Percentiles rank a stretch among this genome's conserved stretches.
Conservation (phyloP, 495 filamentous ascomycete genomes). For the Neurospora terricola region DNA sequence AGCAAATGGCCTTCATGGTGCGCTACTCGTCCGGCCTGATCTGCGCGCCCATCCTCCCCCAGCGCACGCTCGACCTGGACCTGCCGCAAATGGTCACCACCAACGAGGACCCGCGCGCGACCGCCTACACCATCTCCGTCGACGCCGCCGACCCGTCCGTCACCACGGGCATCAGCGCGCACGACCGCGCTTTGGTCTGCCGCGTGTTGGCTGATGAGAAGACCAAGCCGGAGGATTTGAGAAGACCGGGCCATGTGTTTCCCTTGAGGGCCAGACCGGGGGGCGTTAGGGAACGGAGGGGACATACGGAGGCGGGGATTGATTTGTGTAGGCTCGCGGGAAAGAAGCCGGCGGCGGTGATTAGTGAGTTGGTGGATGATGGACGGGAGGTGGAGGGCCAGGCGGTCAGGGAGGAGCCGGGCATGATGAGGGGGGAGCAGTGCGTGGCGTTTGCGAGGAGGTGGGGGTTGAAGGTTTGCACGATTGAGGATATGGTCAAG, state of each 20-base stretch:
- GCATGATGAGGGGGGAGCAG: slow-evolving; percentile 88
- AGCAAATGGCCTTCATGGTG: slow-evolving; percentile 93
- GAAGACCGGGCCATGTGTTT: slow-evolving; percentile 84
- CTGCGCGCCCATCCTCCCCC: slow-evolving; percentile 70
- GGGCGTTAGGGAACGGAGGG: slow-evolving; percentile 65
- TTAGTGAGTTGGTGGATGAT: slow-evolving; percentile 79
- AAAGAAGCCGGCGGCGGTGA: slow-evolving; percentile 64
- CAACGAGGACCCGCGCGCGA: slow-evolving; percentile 77
- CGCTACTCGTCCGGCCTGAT: slow-evolving; percentile 82
- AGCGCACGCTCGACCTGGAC: slow-evolving; percentile 53
- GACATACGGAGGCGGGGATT: slow-evolving; percentile 88
- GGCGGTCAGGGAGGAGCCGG: slow-evolving; percentile 48
- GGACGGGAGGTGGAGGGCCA: slow-evolving; percentile 52
- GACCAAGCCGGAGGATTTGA: slow-evolving; percentile 49
- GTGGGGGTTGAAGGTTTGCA: slow-evolving; percentile 89
- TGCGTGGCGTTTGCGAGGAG: slow-evolving; percentile 80
- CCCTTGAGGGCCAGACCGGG: slow-evolving; percentile 72
- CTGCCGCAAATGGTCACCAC: slow-evolving; percentile 82
- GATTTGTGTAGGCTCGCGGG: slow-evolving; percentile 79
- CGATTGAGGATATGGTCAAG: slow-evolving; percentile 79
- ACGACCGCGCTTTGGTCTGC: slow-evolving; percentile 77
- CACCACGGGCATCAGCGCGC: slow-evolving; percentile 83
- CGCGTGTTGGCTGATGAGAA: slow-evolving; percentile 62
- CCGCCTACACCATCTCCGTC: slow-evolving; percentile 84
- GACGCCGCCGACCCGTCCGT: slow-evolving; percentile 63